These are phyloP conservation scores for Phlyctochytrium planicorne DNA, from an alignment of 192 early-diverging fungal species.

Conservation along the genomic window DNA sequence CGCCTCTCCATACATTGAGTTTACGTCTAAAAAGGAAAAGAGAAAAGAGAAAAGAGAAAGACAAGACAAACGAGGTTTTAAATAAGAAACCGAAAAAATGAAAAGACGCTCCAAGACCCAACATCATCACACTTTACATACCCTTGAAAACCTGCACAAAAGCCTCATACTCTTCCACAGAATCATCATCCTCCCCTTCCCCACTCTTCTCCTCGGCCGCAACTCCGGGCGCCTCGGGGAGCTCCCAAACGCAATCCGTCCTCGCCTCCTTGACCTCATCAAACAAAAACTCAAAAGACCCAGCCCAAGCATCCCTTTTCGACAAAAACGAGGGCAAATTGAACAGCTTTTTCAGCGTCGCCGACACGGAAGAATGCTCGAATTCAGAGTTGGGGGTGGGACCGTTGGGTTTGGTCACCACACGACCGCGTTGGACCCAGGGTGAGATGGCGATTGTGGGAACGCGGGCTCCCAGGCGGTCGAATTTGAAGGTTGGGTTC, in stretches of 20 bases:
- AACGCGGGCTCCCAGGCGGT: conserved; percentile 50
- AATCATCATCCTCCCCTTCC: conserved; percentile 3
- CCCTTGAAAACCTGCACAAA: too few relatives aligned
- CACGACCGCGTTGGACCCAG: conserved; percentile 38
- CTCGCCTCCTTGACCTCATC: conserved; percentile 9
- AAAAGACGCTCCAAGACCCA: too few relatives aligned
- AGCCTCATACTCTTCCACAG: not conserved
- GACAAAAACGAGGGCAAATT: conserved; percentile 10
- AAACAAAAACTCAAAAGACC: conserved; percentile 21
- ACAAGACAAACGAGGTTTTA: too few relatives aligned
- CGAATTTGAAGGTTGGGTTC: conserved; percentile 39
- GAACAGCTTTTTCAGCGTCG: conserved; percentile 42
- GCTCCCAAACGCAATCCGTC: conserved; percentile 11
- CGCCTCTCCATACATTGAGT: too few relatives aligned
- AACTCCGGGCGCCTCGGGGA: conserved; percentile 18
- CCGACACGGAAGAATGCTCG: conserved; percentile 51
- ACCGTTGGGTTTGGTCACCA: conserved; percentile 1
- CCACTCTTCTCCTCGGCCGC: not conserved
- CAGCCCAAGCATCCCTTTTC: conserved; percentile 25
- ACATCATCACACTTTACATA: too few relatives aligned
- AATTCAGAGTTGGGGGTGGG: conserved; percentile 21
- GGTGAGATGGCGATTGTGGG: conserved; percentile 49
- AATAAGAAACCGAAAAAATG: too few relatives aligned
- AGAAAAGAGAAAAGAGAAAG: too few relatives aligned
- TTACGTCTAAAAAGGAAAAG: too few relatives aligned